Evolutionary conservation across 129 eudicot genomes (phyloP).

Genomic region (Cynara cardunculus): DNA sequence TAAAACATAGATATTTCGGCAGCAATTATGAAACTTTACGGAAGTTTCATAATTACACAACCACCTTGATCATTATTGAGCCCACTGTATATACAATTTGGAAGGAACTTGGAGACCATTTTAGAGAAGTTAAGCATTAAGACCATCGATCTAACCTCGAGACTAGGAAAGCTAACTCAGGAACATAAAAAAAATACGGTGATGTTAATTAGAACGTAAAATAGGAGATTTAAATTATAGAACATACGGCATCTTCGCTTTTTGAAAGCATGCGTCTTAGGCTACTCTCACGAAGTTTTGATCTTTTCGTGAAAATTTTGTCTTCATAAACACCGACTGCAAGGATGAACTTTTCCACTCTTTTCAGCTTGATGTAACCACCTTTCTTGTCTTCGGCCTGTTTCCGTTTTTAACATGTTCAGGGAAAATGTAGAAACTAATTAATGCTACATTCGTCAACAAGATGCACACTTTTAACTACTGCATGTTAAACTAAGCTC

Average conservation of each 20-base stretch:
- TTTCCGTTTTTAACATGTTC: neutral
- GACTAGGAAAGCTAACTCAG: neutral
- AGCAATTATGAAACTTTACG: neutral
- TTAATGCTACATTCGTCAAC: neutral
- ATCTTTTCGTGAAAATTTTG: slow-evolving; percentile 49
- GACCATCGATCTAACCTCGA: neutral
- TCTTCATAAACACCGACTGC: slow-evolving; percentile 50
- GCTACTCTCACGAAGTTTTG: slow-evolving; percentile 23
- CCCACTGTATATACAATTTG: neutral
- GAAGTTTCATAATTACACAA: neutral
- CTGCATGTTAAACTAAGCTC: neutral
- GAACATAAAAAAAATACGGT: neutral
- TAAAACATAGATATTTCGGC: neutral
- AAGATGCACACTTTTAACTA: neutral
- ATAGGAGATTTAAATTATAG: neutral
- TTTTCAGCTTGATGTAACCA: slow-evolving; percentile 35
- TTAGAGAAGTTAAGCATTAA: neutral
- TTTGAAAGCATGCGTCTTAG: slow-evolving; percentile 24
- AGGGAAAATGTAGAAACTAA: neutral
- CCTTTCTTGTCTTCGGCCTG: slow-evolving; percentile 44
- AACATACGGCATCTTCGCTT: slow-evolving; percentile 26
- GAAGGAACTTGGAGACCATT: neutral
- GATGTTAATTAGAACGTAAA: neutral
- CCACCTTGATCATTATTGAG: neutral
- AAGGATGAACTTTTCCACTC: slow-evolving; percentile 69